Evolutionary conservation across 106 monocot species (phyloP), one percentile per base, ranked within the genome.

Genomic region (Dendrobium huoshanense): DNA sequence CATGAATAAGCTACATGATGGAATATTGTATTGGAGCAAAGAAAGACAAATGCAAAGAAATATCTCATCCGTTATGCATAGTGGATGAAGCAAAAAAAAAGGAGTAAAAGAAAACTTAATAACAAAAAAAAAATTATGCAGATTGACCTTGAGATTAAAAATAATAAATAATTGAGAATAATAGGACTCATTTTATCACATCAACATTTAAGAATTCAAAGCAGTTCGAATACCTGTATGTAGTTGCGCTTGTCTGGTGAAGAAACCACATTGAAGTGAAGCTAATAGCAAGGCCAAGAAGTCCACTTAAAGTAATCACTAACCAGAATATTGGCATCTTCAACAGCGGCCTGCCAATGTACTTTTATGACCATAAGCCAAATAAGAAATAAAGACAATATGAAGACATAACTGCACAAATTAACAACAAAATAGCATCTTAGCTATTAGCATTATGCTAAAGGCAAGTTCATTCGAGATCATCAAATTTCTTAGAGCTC

Each of bases 251-350:
- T 41, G 99, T 95, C 78, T 95, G 92, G 82, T 95, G 91, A 88
- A 99, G 93, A 82, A 99, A 99, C 99, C 99, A 99, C 93, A 99
- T 90, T 40, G 99, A 99, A 67, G 95, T 93, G 85, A 99, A 99
- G 84, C 99, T 99, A 81, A 99, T 99, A 16, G 93, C 95, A 72
- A 99, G 91, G 49, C 95, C 99, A 25, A 99, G 73, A 84, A 99
- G 47, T 41, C 99, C 99, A 87, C 99, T 99, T 24, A 77, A 73
- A 61, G 99, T 95, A 22, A 93, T 90, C 55, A 95, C 87, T 59
- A 91, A 16, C 95, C 95, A 95, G 82, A 99, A 99, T 75, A 84
- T 82, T 41, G 99, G 99, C 83, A 89, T 88, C 82, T 65, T 93
- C 79, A 99, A 79, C 75, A 99, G 88, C 2, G 93, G 92, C 87